Base-by-base conservation (phyloP, 2,329 filamentous ascomycete species). In the Arthrobotrys musiformis region DNA sequence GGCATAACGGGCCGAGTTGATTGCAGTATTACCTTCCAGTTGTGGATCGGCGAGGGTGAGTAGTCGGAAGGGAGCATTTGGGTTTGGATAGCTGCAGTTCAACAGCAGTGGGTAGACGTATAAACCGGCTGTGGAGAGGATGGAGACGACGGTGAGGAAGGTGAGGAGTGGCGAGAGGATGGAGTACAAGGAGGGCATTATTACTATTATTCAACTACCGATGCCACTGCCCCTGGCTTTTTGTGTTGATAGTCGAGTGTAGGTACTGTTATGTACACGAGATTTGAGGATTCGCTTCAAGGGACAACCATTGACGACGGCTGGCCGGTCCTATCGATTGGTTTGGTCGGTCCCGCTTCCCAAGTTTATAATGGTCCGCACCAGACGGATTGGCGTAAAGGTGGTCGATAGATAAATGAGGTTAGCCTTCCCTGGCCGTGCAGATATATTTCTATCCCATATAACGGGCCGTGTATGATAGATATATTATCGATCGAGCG, bases 101-200 rank as follows among this genome's bases (percentile, higher is more conserved):
- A 98, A 40, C 88, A 90, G 86, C 94, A 98, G 81, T 7, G 95
- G 94, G 82, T 97, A 98, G 42, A 94, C 86, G 85, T 97, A 97
- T 64, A 98, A 87, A 84, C 94, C 96, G 79, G 90, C 81, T 62
- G 92, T 93, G 81, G 89, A 88, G 79, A 89, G 84, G 82, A 94
- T 81, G 73, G 92, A 90, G 82, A 94, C 82, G 58, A 92, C 90
- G 50, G 91, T 82, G 60, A 88, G 83, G 61, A 89, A 81, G 82
- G 87, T 85, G 40, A 84, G 82, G 62, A 77, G 69, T 22, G 28
- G 35, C 11, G 63, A 64, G 54, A 68, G 48, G 48, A 69, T 46
- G 33, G 61, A 67, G 48, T 46, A 54, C 1, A 70, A 33, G 17
- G 70, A 52, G 48, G 72, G 64, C 72, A 76, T 76, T 30, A 30